phyloP scores from a whole-genome alignment of 2,329 filamentous ascomycete species.

The Phoma herbarum region DNA sequence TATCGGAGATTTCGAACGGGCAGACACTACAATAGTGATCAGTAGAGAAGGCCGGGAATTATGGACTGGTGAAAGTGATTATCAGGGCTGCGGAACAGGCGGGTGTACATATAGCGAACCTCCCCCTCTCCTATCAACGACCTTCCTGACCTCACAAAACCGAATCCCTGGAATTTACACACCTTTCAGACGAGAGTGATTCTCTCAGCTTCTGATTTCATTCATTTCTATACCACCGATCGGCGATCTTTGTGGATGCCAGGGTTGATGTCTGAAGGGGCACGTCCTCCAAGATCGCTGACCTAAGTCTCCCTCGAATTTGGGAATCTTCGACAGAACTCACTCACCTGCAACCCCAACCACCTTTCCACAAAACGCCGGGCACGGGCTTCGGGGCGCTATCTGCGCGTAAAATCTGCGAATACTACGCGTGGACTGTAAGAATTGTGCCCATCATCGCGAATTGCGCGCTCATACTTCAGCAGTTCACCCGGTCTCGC shows the following conservation, averaged over 20 bases:
- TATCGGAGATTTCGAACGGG: neutral
- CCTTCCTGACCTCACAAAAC: slow-evolving; percentile 21
- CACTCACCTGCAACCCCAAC: slow-evolving; percentile 34
- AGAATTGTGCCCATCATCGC: slow-evolving; percentile 19
- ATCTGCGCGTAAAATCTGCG: slow-evolving; percentile 36
- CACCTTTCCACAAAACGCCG: slow-evolving; percentile 40
- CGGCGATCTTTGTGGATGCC: slow-evolving; percentile 23
- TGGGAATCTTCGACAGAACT: slow-evolving; percentile 35
- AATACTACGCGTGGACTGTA: slow-evolving; percentile 47
- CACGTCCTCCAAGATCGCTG: slow-evolving; percentile 24
- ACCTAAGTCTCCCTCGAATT: slow-evolving; percentile 32
- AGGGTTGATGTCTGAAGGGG: slow-evolving; percentile 27
- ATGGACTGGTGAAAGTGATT: slow-evolving; percentile 23
- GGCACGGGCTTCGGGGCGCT: slow-evolving; percentile 40
- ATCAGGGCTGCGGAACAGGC: slow-evolving; percentile 20
- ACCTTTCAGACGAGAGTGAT: neutral
- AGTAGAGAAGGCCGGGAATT: neutral
- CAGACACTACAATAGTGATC: neutral
- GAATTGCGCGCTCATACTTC: slow-evolving; percentile 44
- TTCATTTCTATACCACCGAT: slow-evolving; percentile 4
- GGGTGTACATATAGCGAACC: slow-evolving; percentile 16
- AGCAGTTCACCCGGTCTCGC: slow-evolving; percentile 39
- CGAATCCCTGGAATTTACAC: slow-evolving; percentile 5
- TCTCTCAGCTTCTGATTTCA: neutral
- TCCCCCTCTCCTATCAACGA: slow-evolving; percentile 9